Base-by-base conservation (phyloP, 805 yeast species). In the Saccharomycopsis sp. region DNA sequence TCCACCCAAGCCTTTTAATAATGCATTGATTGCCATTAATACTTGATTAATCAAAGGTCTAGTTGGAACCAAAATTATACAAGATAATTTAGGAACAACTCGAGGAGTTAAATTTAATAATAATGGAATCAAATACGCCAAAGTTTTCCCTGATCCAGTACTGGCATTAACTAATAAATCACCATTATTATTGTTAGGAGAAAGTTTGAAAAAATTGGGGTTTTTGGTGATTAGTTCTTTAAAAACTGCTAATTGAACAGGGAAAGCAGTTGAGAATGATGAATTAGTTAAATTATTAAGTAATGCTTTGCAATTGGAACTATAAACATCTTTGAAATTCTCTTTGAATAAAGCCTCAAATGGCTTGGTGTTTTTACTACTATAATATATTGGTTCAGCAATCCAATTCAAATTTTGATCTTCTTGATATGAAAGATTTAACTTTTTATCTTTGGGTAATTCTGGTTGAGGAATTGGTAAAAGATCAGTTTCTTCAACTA, bases 101-200 rank as follows among this genome's bases (percentile, higher is more conserved):
- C 95, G 69, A 6, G 61, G 58, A 13, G 67, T 61, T 39, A 89
- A 63, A 2, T 75, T 62, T 46, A 88, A 87, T 2, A 92, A 67
- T 5, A 92, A 70, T 1, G 98, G 97, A 2, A 89, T 68, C 37
- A 76, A 68, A 53, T 89, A 89, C 2, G 96, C 94, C 40, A 92
- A 63, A 0, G 98, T 89, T 56, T 89, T 89, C 52, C 98, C 98
- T 0, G 95, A 82, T 32, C 98, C 98, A 0, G 98, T 89, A 9
- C 94, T 74, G 2, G 98, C 95, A 59, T 89, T 88, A 4, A 89
- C 95, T 34, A 89, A 63, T 15, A 87, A 58, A 59, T 92, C 95
- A 19, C 89, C 89, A 42, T 66, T 64, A 23, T 58, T 55, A 40
- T 57, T 58, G 15, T 59, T 58, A 17, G 69, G 49, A 31, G 54